Evolutionary conservation across 441 rosid species (phyloP), one percentile per base, ranked within the genome.

Genomic region (Bruguiera hainesii): DNA sequence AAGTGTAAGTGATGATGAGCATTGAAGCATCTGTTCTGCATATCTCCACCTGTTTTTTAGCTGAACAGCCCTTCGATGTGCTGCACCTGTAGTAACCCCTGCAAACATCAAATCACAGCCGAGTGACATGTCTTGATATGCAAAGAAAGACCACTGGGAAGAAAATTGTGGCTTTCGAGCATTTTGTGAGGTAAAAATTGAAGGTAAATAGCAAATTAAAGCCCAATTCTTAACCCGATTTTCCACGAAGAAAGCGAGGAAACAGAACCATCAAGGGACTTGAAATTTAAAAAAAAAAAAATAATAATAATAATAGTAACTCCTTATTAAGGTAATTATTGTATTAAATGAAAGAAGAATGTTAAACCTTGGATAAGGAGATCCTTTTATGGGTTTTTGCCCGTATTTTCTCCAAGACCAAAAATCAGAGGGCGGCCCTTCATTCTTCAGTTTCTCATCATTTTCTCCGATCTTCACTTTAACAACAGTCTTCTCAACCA

Each of bases 351-450:
- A n/a, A 25, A 49, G 29, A 11, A 65, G 37, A 46, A 23, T 61
- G 10, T n/a, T 18, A 8, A 56, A 89, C 98, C 99, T 89, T 49
- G 98, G 99, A 72, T 83, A 85, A 10, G 98, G 94, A 51, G 98
- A 89, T 50, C 97, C 97, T 81, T 91, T 94, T 67, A 94, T 94
- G 64, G 98, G 99, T 69, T 94, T 94, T 65, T 94, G 98, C 7
- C 99, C 99, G 68, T 94, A 94, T 62, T 94, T 94, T 39, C 98
- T 89, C 99, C 99, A 94, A 50, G 98, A 89, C 99, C 99, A 94
- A 65, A 80, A 67, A 84, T 94, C 99, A 71, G 90, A 76, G 33
- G 91, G 91, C 3, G 83, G 84, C 20, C 87, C 87, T 75, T 88
- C 89, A 65, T 75, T 79, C 82, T 86, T 86, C 35, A 74, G 64